Base-by-base conservation (phyloP, 257 asterid genomes). In the Penstemon eatonii region DNA sequence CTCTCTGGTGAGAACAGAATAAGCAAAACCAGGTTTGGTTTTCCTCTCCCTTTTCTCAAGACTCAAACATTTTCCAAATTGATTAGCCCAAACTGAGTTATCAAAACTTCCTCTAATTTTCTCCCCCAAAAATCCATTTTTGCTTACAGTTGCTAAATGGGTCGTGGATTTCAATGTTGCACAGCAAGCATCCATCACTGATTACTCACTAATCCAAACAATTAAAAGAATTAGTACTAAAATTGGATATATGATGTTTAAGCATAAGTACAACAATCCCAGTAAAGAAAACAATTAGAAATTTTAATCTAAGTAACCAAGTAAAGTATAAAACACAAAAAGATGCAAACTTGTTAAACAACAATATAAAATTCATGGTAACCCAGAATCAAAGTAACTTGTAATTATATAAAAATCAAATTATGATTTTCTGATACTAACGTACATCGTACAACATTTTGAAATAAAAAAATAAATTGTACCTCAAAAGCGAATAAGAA, bases 1-100 rank as follows among this genome's bases (percentile, higher is more conserved):
- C 46, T 89, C 93, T 64, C 90, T 86, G 15, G 95, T 91, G 75
- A 94, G 83, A 46, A 94, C 86, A 74, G 98, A 91, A 72, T 70
- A 82, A 82, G 89, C 93, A 69, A 80, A 75, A 54, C 96, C 93
- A 41, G 82, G 81, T 67, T 78, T 87, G 74, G 76, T 74, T 66
- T 72, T 86, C 58, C 72, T 81, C 53, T 68, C 79, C 66, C 63
- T 82, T 68, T 63, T 80, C 78, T 75, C 85, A 72, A 77, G 72
- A 66, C 69, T 82, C 83, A 80, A 77, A 11, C 71, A 75, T 76
- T 81, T 78, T 3, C 85, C 82, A 25, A 70, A 59, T 39, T 79
- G 74, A 81, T 75, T 52, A 67, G 70, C 60, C 84, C 75, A 67
- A 38, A 15, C 45, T 57, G 65, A 64, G 25, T 70, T 76, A 25